Base-by-base conservation (phyloP, 1,284 basidiomycete species). In the Ustilago crameri region DNA sequence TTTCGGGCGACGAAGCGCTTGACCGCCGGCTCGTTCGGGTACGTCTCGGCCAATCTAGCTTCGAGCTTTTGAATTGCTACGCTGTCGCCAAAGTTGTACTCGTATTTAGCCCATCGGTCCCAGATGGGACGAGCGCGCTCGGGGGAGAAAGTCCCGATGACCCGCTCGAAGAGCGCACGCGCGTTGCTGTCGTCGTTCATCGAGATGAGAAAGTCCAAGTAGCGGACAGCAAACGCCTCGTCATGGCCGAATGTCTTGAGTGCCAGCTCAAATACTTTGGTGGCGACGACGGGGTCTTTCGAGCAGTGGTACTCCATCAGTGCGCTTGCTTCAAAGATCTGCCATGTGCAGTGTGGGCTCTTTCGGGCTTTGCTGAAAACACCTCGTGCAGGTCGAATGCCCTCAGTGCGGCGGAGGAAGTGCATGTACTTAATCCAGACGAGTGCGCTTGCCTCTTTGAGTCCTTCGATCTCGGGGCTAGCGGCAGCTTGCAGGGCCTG, bases 101-200 rank as follows among this genome's bases (percentile, higher is more conserved):
- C 94, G 85, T 96, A 96, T 61, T 90, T 88, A 3, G 93, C 90
- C 96, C 95, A 98, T 46, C 91, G 88, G 77, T 97, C 93, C 95
- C 95, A 98, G 15, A 98, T 87, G 0, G 91, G 89, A 43, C 92
- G 87, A 12, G 93, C 93, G 40, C 89, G 88, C 38, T 93, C 91
- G 5, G 93, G 86, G 0, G 91, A 83, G 81, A 98, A 93, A 1
- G 88, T 90, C 7, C 87, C 86, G 35, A 94, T 90, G 12, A 92
- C 90, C 42, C 92, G 89, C 83, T 98, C 95, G 81, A 99, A 98
- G 24, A 98, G 85, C 0, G 95, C 95, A 43, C 95, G 90, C 0
- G 95, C 95, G 85, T 98, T 95, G 81, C 91, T 93, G 78, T 95
- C 91, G 84, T 98, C 95, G 82, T 98, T 98, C 85, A 96, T 89